Conservation (phyloP, 345 rosid species). For the Kandelia obovata region DNA sequence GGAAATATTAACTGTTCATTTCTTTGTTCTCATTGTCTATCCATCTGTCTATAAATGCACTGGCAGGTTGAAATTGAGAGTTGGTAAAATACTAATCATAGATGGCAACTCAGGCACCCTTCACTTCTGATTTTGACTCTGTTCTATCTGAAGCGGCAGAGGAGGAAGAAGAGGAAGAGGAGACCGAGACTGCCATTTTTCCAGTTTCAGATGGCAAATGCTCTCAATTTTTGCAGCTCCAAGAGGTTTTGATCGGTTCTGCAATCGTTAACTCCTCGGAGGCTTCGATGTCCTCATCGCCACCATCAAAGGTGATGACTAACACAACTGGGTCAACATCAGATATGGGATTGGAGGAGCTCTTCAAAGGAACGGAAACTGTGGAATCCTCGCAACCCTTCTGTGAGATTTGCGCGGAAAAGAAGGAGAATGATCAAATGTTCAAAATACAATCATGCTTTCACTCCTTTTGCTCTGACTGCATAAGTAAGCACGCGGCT, state of each 20-base stretch:
- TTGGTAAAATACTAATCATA: neutral
- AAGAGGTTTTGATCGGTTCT: constrained; percentile 43
- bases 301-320: neutral
- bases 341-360: too few relatives aligned
- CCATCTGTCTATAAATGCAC: neutral
- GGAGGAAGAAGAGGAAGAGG: neutral
- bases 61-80: neutral
- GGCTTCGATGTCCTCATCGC: neutral
- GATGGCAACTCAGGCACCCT: neutral
- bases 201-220: constrained; percentile 48
- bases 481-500: constrained; percentile 45
- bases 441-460: constrained; percentile 35
- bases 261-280: neutral
- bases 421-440: constrained; percentile 35
- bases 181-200: neutral
- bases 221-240: constrained; percentile 38
- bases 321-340: neutral
- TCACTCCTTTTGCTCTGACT: constrained; percentile 53
- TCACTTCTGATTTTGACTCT: constrained; percentile 1
- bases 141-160: constrained; percentile 11
- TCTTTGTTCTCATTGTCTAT: neutral
- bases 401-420: constrained; percentile 60
- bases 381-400: constrained; percentile 32
- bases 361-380: neutral
- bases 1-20: neutral